Conservation (phyloP, 148 eudicot genomes). For the Diospyros lotus region DNA sequence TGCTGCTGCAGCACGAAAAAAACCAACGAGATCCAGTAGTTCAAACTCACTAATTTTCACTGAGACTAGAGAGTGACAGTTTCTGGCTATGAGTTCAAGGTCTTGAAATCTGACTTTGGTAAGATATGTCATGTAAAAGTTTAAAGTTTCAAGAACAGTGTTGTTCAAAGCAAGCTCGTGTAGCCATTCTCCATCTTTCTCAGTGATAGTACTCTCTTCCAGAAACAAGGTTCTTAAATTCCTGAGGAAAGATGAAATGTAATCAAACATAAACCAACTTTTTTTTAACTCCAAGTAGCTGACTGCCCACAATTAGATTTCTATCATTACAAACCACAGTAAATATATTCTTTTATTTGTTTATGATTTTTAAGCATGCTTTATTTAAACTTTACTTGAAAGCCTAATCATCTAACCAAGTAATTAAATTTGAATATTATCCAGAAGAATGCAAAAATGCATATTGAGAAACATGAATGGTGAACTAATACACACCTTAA, state of each 20-base stretch:
- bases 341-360: too few relatives aligned
- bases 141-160: conserved; percentile 65
- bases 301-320: not conserved
- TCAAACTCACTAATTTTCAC: conserved; percentile 76
- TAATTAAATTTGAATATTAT: too few relatives aligned
- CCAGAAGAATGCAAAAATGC: not conserved
- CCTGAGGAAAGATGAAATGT: conserved; percentile 32
- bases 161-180: conserved; percentile 75
- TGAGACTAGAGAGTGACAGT: conserved; percentile 61
- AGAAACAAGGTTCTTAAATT: conserved; percentile 53
- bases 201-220: conserved; percentile 76
- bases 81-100: conserved; percentile 68
- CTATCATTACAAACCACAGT: not conserved
- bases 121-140: conserved; percentile 78
- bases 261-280: not conserved
- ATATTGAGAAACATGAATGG: not conserved
- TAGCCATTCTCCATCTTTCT: conserved; percentile 70
- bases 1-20: conserved; percentile 48
- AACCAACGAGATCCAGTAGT: conserved; percentile 49
- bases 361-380: not conserved
- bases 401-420: conserved; percentile 4
- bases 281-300: not conserved
- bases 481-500: not conserved
- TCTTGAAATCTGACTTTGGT: conserved; percentile 43
- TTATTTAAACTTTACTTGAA: not conserved